These are phyloP conservation scores for Stagonosporopsis chrysanthemi DNA, from an alignment of 2,329 filamentous ascomycete genomes.

Conservation along the genomic window DNA sequence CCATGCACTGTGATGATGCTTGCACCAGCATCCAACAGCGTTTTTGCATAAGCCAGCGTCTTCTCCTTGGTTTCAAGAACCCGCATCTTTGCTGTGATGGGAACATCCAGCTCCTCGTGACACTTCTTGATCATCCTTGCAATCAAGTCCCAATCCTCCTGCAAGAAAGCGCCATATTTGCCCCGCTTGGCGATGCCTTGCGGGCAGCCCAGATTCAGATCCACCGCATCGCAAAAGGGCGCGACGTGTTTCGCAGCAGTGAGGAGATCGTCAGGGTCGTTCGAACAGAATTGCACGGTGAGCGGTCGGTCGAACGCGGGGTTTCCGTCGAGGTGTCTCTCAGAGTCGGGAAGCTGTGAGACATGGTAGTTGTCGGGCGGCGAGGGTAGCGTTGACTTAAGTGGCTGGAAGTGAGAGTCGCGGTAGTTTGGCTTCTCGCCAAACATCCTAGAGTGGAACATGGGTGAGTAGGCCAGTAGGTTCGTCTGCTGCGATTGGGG, in stretches of 20 bases:
- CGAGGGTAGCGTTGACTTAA: slow-evolving; percentile 47
- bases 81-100: slow-evolving; percentile 93
- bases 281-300: slow-evolving; percentile 96
- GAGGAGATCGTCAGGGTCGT: slow-evolving; percentile 81
- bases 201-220: slow-evolving; percentile 93
- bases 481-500: slow-evolving; percentile 62
- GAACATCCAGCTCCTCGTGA: slow-evolving; percentile 78
- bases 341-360: slow-evolving; percentile 36
- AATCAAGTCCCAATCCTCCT: slow-evolving; percentile 89
- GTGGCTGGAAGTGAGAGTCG: slow-evolving; percentile 79
- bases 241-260: slow-evolving; percentile 79
- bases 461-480: slow-evolving; percentile 89
- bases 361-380: slow-evolving; percentile 47
- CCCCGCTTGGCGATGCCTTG: slow-evolving; percentile 93
- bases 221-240: slow-evolving; percentile 92
- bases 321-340: slow-evolving; percentile 78
- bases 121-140: slow-evolving; percentile 83
- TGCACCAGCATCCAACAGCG: slow-evolving; percentile 84
- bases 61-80: slow-evolving; percentile 86
- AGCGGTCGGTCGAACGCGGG: slow-evolving; percentile 83
- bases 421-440: slow-evolving; percentile 78
- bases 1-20: slow-evolving; percentile 95
- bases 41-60: slow-evolving; percentile 87
- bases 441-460: slow-evolving; percentile 94
- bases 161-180: slow-evolving; percentile 91